Evolutionary conservation across 768 basidiomycete species (phyloP).

Genomic region (Candolleomyces efflorescens): DNA sequence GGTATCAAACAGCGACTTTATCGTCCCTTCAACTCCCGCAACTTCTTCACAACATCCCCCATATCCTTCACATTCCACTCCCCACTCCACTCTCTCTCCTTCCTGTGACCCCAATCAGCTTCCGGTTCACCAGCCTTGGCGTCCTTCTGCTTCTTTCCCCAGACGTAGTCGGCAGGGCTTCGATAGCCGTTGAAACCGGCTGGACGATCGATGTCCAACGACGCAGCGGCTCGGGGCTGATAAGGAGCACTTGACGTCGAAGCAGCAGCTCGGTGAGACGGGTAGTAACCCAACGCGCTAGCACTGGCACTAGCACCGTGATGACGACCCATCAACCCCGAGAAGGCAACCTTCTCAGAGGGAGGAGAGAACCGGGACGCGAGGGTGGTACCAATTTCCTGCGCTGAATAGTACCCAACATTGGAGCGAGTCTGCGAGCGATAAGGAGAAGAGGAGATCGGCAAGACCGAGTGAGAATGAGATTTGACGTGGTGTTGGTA

Average conservation of each 20-base stretch:
- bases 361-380: too few species aligned
- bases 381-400: neutral
- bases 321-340: neutral
- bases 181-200: neutral
- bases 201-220: conserved; percentile 1
- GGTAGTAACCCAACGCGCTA: neutral
- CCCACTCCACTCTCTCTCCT: conserved; percentile 35
- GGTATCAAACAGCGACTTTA: neutral
- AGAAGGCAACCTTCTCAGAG: neutral
- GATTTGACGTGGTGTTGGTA: neutral
- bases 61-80: conserved; percentile 36
- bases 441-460: neutral
- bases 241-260: neutral
- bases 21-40: conserved; percentile 18
- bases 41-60: conserved; percentile 25
- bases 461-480: neutral
- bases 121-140: neutral
- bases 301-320: neutral
- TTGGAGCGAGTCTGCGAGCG: neutral
- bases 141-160: conserved; percentile 1
- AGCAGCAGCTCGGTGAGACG: neutral
- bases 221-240: neutral
- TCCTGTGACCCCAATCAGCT: conserved; percentile 22
- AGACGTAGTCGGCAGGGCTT: conserved; percentile 4
- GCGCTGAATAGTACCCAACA: neutral